phyloP scores from a whole-genome alignment of 140 eudicot species.

The Anethum foeniculum region DNA sequence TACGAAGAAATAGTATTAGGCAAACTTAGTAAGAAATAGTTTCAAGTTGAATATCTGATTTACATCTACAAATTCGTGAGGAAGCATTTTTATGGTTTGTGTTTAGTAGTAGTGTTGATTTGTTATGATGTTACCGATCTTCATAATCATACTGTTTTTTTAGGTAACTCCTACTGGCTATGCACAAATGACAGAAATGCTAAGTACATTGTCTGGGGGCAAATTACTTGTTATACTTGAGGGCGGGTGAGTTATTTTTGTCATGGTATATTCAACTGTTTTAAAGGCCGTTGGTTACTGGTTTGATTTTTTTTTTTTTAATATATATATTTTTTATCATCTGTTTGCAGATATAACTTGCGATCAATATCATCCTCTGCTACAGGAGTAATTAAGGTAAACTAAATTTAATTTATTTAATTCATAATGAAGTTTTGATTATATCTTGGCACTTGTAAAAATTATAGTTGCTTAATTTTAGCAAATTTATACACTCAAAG shows the following conservation, averaged over 20 bases:
- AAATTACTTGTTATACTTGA: conserved; percentile 91
- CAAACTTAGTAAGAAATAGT: neutral
- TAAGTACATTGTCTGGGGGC: conserved; percentile 59
- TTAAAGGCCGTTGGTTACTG: neutral
- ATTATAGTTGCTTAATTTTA: neutral
- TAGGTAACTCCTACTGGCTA: conserved; percentile 91
- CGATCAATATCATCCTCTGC: conserved; percentile 98
- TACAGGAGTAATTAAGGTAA: conserved; percentile 86
- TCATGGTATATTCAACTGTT: neutral
- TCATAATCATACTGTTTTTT: neutral
- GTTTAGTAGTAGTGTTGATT: neutral
- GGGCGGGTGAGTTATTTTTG: conserved; percentile 77
- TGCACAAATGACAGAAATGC: conserved; percentile 94
- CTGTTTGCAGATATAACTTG: conserved; percentile 69
- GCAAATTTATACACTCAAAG: neutral
- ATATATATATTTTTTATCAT: neutral
- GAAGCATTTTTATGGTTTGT: neutral
- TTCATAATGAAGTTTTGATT: neutral
- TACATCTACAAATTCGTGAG: neutral
- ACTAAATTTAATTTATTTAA: neutral
- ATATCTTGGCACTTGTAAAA: neutral
- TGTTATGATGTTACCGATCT: neutral
- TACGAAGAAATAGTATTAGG: neutral
- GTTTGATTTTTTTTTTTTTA: neutral
- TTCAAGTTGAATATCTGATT: neutral